Evolutionary conservation across 2,329 filamentous ascomycete genomes (phyloP), one percentile per base, ranked within the genome.

Genomic region (Cylindrodendrum hubeiense): DNA sequence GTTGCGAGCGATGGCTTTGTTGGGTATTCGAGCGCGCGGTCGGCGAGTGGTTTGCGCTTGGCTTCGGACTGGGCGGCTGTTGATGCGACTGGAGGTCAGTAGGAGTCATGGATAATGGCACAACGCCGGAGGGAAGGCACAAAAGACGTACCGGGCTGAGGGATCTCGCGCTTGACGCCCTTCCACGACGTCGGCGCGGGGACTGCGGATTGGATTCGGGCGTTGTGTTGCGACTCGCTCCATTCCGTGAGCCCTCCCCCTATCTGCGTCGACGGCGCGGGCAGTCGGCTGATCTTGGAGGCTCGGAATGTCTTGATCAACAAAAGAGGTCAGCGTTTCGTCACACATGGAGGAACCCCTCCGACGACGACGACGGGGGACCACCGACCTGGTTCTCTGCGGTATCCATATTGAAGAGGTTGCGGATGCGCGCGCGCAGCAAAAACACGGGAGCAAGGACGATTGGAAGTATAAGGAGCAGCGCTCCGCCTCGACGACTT

Each of bases 191-290:
- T 75, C 12, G 81, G 79, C 34, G 82, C 79, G 56, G 80, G 80
- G 39, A 80, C 80, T 0, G 82, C 75, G 2, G 79, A 76, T 53
- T 84, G 84, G 12, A 79, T 76, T 54, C 88, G 85, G 46, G 84
- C 77, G 75, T 91, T 91, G 78, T 80, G 82, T 72, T 90, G 87
- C n/a, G 88, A 89, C 8, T 89, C 86, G 72, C 81, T 84, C 69
- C 88, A 85, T 73, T 90, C 88, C 10, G 83, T 77, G 17, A 90
- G 82, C 4, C 80, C 79, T 13, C 79, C 78, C 13, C 67, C 71
- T 63, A 69, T 65, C 34, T 71, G 63, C 37, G 71, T 65, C 5
- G 72, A 69, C 55, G 77, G 78, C 9, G 74, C 75, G 22, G 76
- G 78, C 30, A 80, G 66, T 19, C 78, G 74, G 65, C 77, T 79